phyloP scores from a whole-genome alignment of 2,329 filamentous ascomycete genomes.

The Sarocladium kiliense region DNA sequence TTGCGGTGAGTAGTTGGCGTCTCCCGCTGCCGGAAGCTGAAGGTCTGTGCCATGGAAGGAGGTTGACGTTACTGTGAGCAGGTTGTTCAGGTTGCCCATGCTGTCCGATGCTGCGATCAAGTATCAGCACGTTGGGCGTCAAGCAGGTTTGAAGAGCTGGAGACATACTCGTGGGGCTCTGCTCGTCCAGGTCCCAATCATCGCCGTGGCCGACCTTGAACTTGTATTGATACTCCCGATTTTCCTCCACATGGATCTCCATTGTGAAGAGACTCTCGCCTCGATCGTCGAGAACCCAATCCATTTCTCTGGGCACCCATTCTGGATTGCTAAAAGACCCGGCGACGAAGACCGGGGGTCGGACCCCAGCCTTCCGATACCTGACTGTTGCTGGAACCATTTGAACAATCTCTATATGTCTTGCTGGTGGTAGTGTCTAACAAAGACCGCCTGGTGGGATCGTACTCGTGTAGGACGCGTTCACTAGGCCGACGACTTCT shows the following conservation, averaged over 20 bases:
- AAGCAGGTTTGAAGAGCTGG: background rate
- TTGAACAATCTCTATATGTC: too few species aligned
- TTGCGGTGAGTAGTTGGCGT: constrained; percentile 12
- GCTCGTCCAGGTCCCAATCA: constrained; percentile 67
- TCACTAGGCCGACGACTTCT: too few species aligned
- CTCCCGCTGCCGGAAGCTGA: too few species aligned
- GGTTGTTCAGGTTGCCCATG: constrained; percentile 44
- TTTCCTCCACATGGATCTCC: constrained; percentile 47
- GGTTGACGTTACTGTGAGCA: constrained; percentile 24
- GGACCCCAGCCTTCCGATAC: constrained; percentile 53
- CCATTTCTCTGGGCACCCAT: constrained; percentile 66
- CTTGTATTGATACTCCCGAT: constrained; percentile 67
- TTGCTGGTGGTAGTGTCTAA: too few species aligned
- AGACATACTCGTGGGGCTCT: constrained; percentile 50
- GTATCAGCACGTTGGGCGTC: background rate
- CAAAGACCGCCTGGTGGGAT: too few species aligned
- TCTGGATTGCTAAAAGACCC: constrained; percentile 62
- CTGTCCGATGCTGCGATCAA: constrained; percentile 26
- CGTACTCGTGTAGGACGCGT: too few species aligned
- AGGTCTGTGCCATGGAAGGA: too few species aligned
- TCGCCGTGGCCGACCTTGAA: constrained; percentile 61
- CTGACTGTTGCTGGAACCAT: constrained; percentile 40
- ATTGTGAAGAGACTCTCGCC: constrained; percentile 56
- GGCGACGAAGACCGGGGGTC: constrained; percentile 65
- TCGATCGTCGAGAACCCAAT: constrained; percentile 40